A percentile compares a stretch with the other conserved stretches of the same genome.
These are phyloP conservation scores for Eucalyptus tenuipes DNA, from an alignment of 345 rosid species.

Conservation along the genomic window DNA sequence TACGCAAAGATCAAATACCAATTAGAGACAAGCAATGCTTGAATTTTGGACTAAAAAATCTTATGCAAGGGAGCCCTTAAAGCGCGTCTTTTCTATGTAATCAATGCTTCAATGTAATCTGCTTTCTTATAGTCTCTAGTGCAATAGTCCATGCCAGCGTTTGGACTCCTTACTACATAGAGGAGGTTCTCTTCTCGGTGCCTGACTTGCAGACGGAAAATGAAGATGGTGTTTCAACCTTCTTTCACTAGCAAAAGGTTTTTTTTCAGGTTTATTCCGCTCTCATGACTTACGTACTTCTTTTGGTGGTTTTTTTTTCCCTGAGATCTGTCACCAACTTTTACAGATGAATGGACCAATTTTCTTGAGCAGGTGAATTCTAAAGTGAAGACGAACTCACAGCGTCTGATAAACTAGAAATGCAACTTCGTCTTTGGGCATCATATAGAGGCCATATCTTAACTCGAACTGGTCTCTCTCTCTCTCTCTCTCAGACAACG, in stretches of 20 bases:
- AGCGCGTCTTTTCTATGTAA: neutral
- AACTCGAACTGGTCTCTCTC: no score
- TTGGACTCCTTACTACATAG: no score
- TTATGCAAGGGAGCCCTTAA: neutral
- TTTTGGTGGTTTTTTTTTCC: neutral
- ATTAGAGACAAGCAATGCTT: neutral
- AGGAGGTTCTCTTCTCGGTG: no score
- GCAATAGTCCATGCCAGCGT: no score
- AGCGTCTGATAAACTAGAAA: neutral
- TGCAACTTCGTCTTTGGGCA: no score
- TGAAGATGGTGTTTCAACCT: conserved; percentile 93
- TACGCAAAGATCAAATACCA: neutral
- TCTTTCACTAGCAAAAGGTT: conserved; percentile 86
- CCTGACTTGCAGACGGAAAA: conserved; percentile 60
- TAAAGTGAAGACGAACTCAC: conserved; percentile 26
- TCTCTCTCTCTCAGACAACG: no score
- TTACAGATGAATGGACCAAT: conserved; percentile 87
- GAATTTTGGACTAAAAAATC: neutral
- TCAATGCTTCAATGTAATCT: neutral
- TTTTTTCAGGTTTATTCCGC: conserved; percentile 62
- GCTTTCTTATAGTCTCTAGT: neutral
- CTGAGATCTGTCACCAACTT: neutral
- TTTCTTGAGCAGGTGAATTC: conserved; percentile 64
- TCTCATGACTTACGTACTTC: neutral
- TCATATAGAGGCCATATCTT: no score